Percentiles rank a stretch among this genome's conserved stretches.
These are phyloP conservation scores for Candida vaughaniae DNA, from an alignment of 805 yeast genomes.

Conservation along the genomic window DNA sequence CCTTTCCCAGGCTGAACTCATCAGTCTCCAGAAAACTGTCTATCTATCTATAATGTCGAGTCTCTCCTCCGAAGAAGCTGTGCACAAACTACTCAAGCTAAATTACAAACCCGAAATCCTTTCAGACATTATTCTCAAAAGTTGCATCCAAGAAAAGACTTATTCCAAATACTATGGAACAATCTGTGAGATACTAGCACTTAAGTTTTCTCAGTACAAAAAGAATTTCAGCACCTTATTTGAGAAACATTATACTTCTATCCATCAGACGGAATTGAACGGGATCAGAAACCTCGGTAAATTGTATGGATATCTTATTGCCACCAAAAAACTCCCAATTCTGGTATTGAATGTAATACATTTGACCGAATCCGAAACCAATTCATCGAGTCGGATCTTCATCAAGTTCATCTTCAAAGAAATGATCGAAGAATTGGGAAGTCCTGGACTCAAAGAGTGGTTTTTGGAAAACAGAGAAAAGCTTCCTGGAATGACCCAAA, in stretches of 20 bases:
- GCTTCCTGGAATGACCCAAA: constrained; percentile 65
- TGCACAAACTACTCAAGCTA: constrained; percentile 72
- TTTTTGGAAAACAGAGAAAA: constrained; percentile 52
- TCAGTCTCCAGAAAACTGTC: constrained; percentile 70
- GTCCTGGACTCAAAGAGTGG: constrained; percentile 46
- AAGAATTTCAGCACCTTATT: constrained; percentile 52
- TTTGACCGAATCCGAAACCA: constrained; percentile 70
- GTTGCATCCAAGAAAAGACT: constrained; percentile 82
- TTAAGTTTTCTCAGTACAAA: constrained; percentile 50
- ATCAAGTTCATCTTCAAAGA: constrained; percentile 80
- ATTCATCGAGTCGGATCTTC: constrained; percentile 78
- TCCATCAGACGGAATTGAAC: constrained; percentile 69
- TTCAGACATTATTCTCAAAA: constrained; percentile 71
- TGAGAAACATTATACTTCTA: constrained; percentile 49
- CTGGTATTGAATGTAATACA: constrained; percentile 52
- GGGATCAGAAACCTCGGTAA: constrained; percentile 77
- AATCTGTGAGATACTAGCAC: constrained; percentile 49
- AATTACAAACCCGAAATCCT: constrained; percentile 47
- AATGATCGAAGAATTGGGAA: constrained; percentile 74
- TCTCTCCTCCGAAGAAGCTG: constrained; percentile 89
- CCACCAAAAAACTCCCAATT: constrained; percentile 68
- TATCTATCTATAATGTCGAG: constrained; percentile 86
- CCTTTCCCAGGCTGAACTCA: constrained; percentile 62
- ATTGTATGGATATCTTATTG: constrained; percentile 81
- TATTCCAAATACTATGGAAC: constrained; percentile 85